A percentile compares a stretch with the other conserved stretches of the same genome.
phyloP scores from a whole-genome alignment of 2,329 filamentous ascomycete genomes.

The Pseudocercospora macadamiae region DNA sequence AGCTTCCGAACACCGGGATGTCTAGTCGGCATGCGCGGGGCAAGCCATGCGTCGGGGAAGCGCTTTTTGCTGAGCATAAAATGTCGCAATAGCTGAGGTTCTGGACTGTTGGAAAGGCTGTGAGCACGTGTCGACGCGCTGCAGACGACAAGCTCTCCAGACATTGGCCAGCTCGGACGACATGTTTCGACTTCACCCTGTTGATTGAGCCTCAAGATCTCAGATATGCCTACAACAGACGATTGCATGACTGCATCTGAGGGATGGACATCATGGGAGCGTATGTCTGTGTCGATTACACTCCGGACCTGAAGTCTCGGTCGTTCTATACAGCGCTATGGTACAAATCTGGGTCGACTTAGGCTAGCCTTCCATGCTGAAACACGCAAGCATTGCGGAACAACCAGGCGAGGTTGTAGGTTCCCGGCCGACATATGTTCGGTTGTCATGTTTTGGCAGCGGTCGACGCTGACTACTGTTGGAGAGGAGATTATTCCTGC shows the following conservation, averaged over 20 bases:
- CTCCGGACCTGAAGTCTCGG: conserved; percentile 2
- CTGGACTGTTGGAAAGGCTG: not conserved
- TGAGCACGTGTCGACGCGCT: not conserved
- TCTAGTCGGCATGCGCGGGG: not conserved
- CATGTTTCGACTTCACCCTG: not conserved
- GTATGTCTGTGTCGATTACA: not conserved
- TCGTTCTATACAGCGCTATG: not conserved
- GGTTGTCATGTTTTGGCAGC: not conserved
- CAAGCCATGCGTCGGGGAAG: not conserved
- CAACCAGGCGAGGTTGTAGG: not conserved
- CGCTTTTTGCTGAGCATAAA: not conserved
- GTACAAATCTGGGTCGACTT: not conserved
- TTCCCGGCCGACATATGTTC: not conserved
- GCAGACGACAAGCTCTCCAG: not conserved
- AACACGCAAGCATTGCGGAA: conserved; percentile 3
- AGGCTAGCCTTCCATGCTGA: conserved; percentile 7
- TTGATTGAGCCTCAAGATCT: not conserved
- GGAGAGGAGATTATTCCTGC: not conserved
- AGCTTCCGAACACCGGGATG: not conserved
- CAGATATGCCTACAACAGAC: not conserved
- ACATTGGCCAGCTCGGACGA: conserved; percentile 3
- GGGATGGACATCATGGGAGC: too few relatives aligned
- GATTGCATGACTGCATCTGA: not conserved
- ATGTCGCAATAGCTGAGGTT: conserved; percentile 1
- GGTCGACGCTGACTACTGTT: not conserved